Evolutionary conservation across 2,329 filamentous ascomycete species (phyloP), one percentile per base, ranked within the genome.

Genomic region (Thielaviopsis euricoi): DNA sequence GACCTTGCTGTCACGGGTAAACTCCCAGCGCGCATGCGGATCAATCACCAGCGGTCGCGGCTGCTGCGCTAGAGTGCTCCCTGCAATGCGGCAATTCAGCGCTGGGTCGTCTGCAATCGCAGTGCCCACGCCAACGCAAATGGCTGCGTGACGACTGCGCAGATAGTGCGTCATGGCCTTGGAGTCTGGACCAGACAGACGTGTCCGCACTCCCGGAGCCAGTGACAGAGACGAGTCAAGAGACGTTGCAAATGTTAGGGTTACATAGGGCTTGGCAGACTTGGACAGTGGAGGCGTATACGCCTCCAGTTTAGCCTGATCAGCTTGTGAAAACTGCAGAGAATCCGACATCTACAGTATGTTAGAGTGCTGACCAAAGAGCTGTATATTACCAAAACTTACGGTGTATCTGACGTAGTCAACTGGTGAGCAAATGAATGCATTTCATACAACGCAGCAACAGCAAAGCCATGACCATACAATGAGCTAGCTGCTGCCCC

Each of bases 151-250:
- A 17, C 78, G 79, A 13, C 84, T 83, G 65, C 91, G 87, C 26
- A 97, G 79, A 67, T 86, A 88, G 70, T 97, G 91, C 0, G 91
- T 96, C 88, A 97, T 94, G 56, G 87, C 80, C 70, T 95, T 95
- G 43, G 88, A 88, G 62, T 83, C 76, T 0, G 85, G 80, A 3
- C 90, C 90, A 1, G 91, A 97, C 15, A 97, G 79, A 0, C 79
- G 75, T 1, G 91, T 97, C 63, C 86, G 86, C n/a, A 82, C 76
- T 15, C 89, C 89, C 0, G 89, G 88, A 0, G 83, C 77, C 26
- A 91, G 76, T 1, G 89, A 81, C 55, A 94, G 77, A 57, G 83
- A 80, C 48, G 86, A 85, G 72, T 97, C 91, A 63, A 98, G 83
- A 3, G 90, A 96, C 6, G 85, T 86, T 22, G 93, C 91, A 70